Percentiles rank a stretch among this genome's conserved stretches.
phyloP scores from a whole-genome alignment of 495 filamentous ascomycete species.

The Lasiosphaeria miniovina region DNA sequence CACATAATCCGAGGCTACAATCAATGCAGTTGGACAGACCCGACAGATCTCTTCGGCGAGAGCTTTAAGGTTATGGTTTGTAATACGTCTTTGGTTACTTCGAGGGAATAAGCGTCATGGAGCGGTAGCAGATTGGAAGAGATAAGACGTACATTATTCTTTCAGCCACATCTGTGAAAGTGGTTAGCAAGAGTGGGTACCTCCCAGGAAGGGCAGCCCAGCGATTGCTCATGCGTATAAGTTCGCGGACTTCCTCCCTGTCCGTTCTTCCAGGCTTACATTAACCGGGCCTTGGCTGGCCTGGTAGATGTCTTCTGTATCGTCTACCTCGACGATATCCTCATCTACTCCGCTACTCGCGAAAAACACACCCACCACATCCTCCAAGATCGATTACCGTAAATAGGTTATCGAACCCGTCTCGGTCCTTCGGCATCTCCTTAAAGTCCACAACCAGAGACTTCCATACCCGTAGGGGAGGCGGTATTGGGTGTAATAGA shows the following conservation, averaged over 20 bases:
- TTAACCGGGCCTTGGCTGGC: too few relatives aligned
- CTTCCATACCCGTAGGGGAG: background rate
- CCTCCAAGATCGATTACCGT: too few relatives aligned
- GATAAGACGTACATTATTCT: conserved; percentile 12
- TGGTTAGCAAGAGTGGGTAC: too few relatives aligned
- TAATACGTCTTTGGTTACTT: conserved; percentile 8
- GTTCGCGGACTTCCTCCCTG: too few relatives aligned
- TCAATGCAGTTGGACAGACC: conserved; percentile 10
- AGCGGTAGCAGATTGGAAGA: background rate
- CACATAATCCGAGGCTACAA: conserved; percentile 15
- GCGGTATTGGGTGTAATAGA: conserved; percentile 3
- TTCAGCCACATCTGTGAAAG: conserved; percentile 5
- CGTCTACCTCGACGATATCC: too few relatives aligned
- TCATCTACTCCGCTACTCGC: too few relatives aligned
- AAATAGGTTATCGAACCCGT: conserved; percentile 7
- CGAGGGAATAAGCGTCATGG: conserved; percentile 3
- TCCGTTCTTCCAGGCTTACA: too few relatives aligned
- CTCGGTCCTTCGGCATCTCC: background rate
- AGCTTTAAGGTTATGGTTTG: conserved; percentile 10
- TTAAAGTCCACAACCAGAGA: conserved; percentile 9
- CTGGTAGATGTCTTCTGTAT: too few relatives aligned
- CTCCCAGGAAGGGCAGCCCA: too few relatives aligned
- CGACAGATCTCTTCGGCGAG: conserved; percentile 9
- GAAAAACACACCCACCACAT: too few relatives aligned
- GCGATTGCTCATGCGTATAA: too few relatives aligned